Evolutionary conservation across 2,329 filamentous ascomycete genomes (phyloP), one percentile per base, ranked within the genome.

Genomic region (Colletotrichum musae): DNA sequence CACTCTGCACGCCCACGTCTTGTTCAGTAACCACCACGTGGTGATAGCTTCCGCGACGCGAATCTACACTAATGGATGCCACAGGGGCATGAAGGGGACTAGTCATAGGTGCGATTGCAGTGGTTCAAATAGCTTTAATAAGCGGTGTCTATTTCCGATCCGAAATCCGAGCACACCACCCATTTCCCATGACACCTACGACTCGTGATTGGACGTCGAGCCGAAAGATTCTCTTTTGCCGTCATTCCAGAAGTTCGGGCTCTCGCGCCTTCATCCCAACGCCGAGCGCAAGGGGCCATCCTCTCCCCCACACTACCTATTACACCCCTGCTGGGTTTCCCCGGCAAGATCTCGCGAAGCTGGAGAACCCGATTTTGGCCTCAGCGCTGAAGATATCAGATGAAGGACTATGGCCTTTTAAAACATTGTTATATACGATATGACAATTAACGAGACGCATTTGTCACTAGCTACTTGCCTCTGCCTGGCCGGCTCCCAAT

Each of bases 231-330:
- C 36, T 12, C 32, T 36, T 36, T 36, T 2, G 32, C 32, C 7
- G 32, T 10, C 53, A 48, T 53, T 41, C 58, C 58, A 58, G 45
- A 21, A 26, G 28, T 28, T 68, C 51, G 62, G 67, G 24, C 15
- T 47, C 62, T 66, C 62, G 67, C 66, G 61, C 24, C 61, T 70
- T 57, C 26, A 48, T 69, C 62, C n/a, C 36, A 67, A 61, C 47
- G 57, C 62, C 67, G 62, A 70, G 51, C 18, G 10, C 7, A 28
- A 50, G 41, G 47, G 67, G 32, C 51, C 13, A 28, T 12, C 57
- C 57, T 54, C 16, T 32, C 48, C 32, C 48, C 53, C 66, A 36
- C 48, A 50, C 26, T 15, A 26, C 56, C 60, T 53, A 68, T 58
- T 16, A 53, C 54, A 52, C 50, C 36, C 32, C 32, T 41, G 41